Evolutionary conservation across 2,329 filamentous ascomycete species (phyloP).

Genomic region (Curvularia sp.): DNA sequence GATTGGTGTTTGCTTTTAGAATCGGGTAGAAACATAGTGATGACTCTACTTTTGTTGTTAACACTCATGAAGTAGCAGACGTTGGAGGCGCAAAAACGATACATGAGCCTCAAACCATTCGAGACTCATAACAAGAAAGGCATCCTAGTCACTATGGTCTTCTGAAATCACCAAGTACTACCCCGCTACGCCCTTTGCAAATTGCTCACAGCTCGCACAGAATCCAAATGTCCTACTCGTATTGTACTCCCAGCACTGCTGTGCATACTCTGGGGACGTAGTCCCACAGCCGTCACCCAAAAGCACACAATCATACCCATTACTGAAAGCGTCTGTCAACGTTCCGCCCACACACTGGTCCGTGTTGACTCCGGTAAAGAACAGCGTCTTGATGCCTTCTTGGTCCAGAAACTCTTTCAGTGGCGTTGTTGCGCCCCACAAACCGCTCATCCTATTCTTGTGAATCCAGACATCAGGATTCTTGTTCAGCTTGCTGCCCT

Average conservation of each 20-base stretch:
- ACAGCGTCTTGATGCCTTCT: slow-evolving; percentile 50
- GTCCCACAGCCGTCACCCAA: slow-evolving; percentile 53
- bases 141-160: too few relatives aligned
- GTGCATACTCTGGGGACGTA: slow-evolving; percentile 50
- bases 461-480: slow-evolving; percentile 46
- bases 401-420: slow-evolving; percentile 50
- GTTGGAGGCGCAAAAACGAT: too few relatives aligned
- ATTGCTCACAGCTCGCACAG: slow-evolving; percentile 46
- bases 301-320: slow-evolving; percentile 54
- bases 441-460: slow-evolving; percentile 53
- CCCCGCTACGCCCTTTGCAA: slow-evolving; percentile 35
- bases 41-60: too few relatives aligned
- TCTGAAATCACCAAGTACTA: slow-evolving; percentile 23
- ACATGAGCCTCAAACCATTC: too few relatives aligned
- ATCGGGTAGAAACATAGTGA: too few relatives aligned
- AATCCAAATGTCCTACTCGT: slow-evolving; percentile 53
- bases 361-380: slow-evolving; percentile 55
- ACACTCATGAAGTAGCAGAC: too few relatives aligned
- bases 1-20: too few relatives aligned
- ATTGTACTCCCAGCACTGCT: slow-evolving; percentile 53
- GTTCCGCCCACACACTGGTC: slow-evolving; percentile 55
- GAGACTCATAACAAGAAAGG: too few relatives aligned
- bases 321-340: slow-evolving; percentile 53
- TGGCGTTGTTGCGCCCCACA: slow-evolving; percentile 48
- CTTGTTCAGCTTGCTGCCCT: slow-evolving; percentile 22